These are phyloP conservation scores for Avena insularis DNA, from an alignment of 176 grass and related monocot genomes.

Conservation along the genomic window DNA sequence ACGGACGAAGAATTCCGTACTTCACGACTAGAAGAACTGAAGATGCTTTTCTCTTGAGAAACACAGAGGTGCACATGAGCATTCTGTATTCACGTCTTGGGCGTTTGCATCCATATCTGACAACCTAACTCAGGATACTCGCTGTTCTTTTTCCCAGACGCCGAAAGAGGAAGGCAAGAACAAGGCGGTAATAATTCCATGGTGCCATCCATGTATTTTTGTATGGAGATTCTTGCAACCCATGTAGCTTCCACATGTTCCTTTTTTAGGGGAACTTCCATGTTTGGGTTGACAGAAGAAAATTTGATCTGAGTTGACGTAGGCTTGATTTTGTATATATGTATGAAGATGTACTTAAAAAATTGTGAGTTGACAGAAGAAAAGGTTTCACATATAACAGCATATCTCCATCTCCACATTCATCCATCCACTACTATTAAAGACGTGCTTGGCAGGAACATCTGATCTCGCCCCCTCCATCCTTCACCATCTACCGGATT, in stretches of 20 bases:
- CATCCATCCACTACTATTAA: too few species aligned
- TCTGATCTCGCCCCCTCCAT: too few species aligned
- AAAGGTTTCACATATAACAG: not conserved
- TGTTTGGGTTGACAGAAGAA: not conserved
- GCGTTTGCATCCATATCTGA: constrained; percentile 11
- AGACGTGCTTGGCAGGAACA: too few species aligned
- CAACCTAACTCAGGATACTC: not conserved
- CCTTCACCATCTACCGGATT: too few species aligned
- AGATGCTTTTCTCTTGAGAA: constrained; percentile 80
- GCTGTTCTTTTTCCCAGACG: constrained; percentile 2
- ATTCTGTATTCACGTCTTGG: not conserved
- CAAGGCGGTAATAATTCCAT: not conserved
- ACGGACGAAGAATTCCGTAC: constrained; percentile 85
- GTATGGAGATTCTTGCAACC: constrained; percentile 4
- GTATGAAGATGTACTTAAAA: not conserved
- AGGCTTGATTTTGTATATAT: constrained; percentile 20
- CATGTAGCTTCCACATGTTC: not conserved
- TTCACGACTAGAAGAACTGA: constrained; percentile 84
- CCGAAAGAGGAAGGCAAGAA: not conserved
- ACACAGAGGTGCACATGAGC: not conserved
- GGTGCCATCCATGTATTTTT: not conserved
- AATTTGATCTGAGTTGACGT: constrained; percentile 18
- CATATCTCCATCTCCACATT: too few species aligned
- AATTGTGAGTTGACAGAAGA: not conserved
- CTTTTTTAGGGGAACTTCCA: too few species aligned